Conservation (phyloP, 2,329 filamentous ascomycete species). For the Hypoxylon sp. region DNA sequence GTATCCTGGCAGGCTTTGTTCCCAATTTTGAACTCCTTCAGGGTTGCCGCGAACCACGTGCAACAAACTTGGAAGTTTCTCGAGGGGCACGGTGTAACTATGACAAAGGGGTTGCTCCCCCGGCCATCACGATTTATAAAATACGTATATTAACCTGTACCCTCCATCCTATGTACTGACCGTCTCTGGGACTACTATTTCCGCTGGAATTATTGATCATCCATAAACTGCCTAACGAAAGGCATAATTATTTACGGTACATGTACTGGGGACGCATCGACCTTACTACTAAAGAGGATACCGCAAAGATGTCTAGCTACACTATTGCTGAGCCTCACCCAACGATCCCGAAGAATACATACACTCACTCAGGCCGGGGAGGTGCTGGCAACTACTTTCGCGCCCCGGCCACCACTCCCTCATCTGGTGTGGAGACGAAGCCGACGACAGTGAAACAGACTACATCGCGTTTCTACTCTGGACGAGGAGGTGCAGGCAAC, state of each 20-base stretch:
- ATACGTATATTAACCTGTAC: slow-evolving; percentile 50
- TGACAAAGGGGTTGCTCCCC: slow-evolving; percentile 51
- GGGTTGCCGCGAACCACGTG: slow-evolving; percentile 37
- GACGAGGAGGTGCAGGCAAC: slow-evolving; percentile 78
- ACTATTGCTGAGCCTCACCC: slow-evolving; percentile 66
- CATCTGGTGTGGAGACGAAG: slow-evolving; percentile 62
- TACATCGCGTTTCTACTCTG: slow-evolving; percentile 72
- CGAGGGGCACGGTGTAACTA: slow-evolving; percentile 44
- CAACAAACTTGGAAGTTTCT: slow-evolving; percentile 44
- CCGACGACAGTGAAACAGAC: slow-evolving; percentile 61
- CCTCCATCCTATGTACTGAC: slow-evolving; percentile 22
- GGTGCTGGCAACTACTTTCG: slow-evolving; percentile 71
- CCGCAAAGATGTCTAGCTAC: slow-evolving; percentile 59
- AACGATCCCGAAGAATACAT: slow-evolving; percentile 62
- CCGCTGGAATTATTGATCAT: slow-evolving; percentile 12
- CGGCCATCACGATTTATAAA: slow-evolving; percentile 39
- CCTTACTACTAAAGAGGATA: slow-evolving; percentile 31
- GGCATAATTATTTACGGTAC: slow-evolving; percentile 7
- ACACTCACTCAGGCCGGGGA: slow-evolving; percentile 69
- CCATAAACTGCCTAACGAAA: slow-evolving; percentile 10
- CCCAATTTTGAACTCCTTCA: slow-evolving; percentile 17
- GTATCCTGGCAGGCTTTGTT: slow-evolving; percentile 42
- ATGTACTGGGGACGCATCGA: slow-evolving; percentile 23
- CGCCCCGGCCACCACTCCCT: slow-evolving; percentile 59
- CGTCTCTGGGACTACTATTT: slow-evolving; percentile 19